A percentile compares a stretch with the other conserved stretches of the same genome.
phyloP scores from a whole-genome alignment of 2,329 filamentous ascomycete species.

The Fusarium nurragi region DNA sequence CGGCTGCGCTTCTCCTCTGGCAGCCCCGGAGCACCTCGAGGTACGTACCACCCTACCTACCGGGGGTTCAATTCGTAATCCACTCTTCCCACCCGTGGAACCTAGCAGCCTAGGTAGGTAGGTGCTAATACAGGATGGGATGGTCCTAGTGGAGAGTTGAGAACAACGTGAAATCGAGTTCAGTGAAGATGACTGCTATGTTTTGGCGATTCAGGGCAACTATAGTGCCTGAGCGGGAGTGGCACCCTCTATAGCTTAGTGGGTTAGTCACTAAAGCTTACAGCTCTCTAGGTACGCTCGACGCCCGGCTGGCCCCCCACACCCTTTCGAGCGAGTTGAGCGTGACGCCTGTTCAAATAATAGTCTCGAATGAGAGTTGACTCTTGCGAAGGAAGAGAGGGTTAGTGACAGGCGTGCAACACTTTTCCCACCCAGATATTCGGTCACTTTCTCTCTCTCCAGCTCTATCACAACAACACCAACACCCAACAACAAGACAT shows the following conservation, averaged over 20 bases:
- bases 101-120: neutral
- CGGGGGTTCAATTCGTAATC: conserved; percentile 12
- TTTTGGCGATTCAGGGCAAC: neutral
- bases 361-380: conserved; percentile 16
- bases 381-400: conserved; percentile 8
- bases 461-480: conserved; percentile 13
- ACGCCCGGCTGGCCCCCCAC: neutral
- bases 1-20: conserved; percentile 16
- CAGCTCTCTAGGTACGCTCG: neutral
- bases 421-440: conserved; percentile 2
- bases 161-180: neutral
- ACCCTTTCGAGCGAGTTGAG: neutral
- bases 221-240: conserved; percentile 7
- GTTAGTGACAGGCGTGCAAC: neutral
- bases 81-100: neutral
- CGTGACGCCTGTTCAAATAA: conserved; percentile 23
- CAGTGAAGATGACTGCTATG: conserved; percentile 3
- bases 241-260: neutral
- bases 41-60: conserved; percentile 28
- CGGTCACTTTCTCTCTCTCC: neutral
- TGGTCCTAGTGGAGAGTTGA: conserved; percentile 14
- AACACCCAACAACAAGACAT: neutral
- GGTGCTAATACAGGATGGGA: conserved; percentile 25
- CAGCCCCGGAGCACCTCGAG: conserved; percentile 5
- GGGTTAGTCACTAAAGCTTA: neutral